A percentile compares a stretch with the other conserved stretches of the same genome.
Evolutionary conservation across 371 early-diverging fungal genomes (phyloP).

Genomic region (Blastocladiella emersonii): DNA sequence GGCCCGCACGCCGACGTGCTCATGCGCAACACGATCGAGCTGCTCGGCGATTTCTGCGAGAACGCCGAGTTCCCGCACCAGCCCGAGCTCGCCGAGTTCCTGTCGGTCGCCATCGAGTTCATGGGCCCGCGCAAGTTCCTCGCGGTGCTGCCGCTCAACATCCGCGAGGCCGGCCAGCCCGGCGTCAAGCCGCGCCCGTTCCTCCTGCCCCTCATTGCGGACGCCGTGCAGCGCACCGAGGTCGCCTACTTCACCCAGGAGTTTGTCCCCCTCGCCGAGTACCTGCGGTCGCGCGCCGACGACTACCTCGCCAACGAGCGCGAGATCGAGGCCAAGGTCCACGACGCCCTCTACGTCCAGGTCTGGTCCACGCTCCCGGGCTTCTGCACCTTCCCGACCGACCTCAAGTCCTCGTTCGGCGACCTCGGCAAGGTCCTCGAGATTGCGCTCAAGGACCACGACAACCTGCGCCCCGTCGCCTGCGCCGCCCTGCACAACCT

Average conservation of each 20-base stretch:
- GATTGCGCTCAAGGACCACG: neutral
- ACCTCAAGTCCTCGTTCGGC: conserved; percentile 22
- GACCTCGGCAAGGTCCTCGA: neutral
- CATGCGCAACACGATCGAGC: conserved; percentile 42
- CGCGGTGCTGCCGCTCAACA: conserved; percentile 70
- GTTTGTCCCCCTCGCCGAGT: conserved; percentile 60
- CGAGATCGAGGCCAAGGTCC: conserved; percentile 76
- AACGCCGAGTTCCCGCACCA: conserved; percentile 69
- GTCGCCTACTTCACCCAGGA: conserved; percentile 55
- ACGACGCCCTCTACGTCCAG: conserved; percentile 72
- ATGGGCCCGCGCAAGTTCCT: conserved; percentile 71
- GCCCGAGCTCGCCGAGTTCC: conserved; percentile 62
- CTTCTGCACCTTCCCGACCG: conserved; percentile 68
- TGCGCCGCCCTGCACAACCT: neutral
- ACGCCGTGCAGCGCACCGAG: conserved; percentile 59
- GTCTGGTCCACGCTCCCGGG: conserved; percentile 79
- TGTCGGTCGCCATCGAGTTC: conserved; percentile 62
- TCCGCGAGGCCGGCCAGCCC: conserved; percentile 33
- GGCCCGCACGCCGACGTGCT: conserved; percentile 45
- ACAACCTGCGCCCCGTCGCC: neutral
- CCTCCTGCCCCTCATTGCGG: conserved; percentile 63
- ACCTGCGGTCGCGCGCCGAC: conserved; percentile 48
- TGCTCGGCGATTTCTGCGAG: conserved; percentile 66
- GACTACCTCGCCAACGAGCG: conserved; percentile 43
- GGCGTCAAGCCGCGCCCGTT: conserved; percentile 44